Evolutionary conservation across 2,329 filamentous ascomycete genomes (phyloP), one percentile per base, ranked within the genome.

Genomic region (Teratosphaeria gauchensis): DNA sequence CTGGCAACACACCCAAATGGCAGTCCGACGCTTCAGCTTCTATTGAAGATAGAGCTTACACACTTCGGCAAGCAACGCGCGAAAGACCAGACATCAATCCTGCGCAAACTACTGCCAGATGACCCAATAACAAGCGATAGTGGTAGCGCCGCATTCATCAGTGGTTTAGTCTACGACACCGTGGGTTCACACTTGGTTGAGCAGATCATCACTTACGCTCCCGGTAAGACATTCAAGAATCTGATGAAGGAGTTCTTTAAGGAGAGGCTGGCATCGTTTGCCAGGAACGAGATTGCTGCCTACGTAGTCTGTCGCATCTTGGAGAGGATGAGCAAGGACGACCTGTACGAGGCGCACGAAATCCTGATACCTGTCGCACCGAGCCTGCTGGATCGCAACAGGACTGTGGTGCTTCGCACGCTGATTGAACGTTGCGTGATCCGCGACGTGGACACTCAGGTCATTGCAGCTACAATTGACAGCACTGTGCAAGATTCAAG

Each of bases 161-260:
- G 89, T 67, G 86, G 88, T 58, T 83, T 97, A 70, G 79, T 96
- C 30, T 97, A 96, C 73, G 91, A 97, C 69, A 81, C 88, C 1
- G 86, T 97, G 56, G 94, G 94, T 16, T 96, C 92, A 3, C 87
- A 92, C 52, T 80, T 99, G 1, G 80, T 97, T 24, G 94, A 99
- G 75, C 90, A 87, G 0, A 86, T 99, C 62, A 83, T 96, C 63
- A 82, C 85, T 30, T 82, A 88, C 69, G 84, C 87, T 16, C 91
- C 94, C 0, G 91, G 89, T 51, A 96, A 94, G 74, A 76, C 91
- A 35, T 99, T 97, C 82, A 96, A 96, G 74, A 83, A 84, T 14
- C 80, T 99, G 5, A 92, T 95, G 75, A 84, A 82, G 59, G 85
- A 87, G 64, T 84, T 91, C 63, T 88, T 97, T 73, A 87, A 86